These are phyloP conservation scores for Fusarium sp. DNA, from an alignment of 2,329 filamentous ascomycete species.

Conservation along the genomic window DNA sequence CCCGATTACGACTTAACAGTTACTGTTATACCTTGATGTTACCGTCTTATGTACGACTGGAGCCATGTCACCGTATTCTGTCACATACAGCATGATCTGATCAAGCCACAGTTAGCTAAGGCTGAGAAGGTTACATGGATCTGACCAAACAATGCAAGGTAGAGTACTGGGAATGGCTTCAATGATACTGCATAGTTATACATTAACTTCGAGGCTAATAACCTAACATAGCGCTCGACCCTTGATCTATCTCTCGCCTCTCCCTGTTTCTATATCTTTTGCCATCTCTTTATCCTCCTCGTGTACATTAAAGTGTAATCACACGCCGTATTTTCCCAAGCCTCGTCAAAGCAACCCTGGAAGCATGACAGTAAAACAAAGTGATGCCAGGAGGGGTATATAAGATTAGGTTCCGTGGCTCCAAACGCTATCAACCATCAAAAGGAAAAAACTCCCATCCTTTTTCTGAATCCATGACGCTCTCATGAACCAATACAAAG, in stretches of 20 bases:
- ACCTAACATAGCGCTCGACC: constrained; percentile 11
- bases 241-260: constrained; percentile 7
- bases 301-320: constrained; percentile 19
- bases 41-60: background rate
- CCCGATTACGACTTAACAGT: background rate
- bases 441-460: constrained; percentile 37
- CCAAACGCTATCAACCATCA: constrained; percentile 33
- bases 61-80: constrained; percentile 9
- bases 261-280: constrained; percentile 7
- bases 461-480: constrained; percentile 31
- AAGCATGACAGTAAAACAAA: constrained; percentile 32
- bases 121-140: background rate
- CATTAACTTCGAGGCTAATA: constrained; percentile 26
- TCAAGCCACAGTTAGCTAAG: background rate
- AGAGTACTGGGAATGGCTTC: background rate
- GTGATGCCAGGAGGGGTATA: constrained; percentile 42
- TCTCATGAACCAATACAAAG: constrained; percentile 31
- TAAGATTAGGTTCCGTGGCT: constrained; percentile 43
- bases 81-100: constrained; percentile 9
- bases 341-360: constrained; percentile 9
- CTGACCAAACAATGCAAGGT: constrained; percentile 2
- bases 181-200: constrained; percentile 11
- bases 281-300: constrained; percentile 19
- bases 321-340: constrained; percentile 25
- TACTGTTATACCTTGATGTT: constrained; percentile 10